Conservation (phyloP, 2,329 filamentous ascomycete genomes). For the Penicillium sp. region DNA sequence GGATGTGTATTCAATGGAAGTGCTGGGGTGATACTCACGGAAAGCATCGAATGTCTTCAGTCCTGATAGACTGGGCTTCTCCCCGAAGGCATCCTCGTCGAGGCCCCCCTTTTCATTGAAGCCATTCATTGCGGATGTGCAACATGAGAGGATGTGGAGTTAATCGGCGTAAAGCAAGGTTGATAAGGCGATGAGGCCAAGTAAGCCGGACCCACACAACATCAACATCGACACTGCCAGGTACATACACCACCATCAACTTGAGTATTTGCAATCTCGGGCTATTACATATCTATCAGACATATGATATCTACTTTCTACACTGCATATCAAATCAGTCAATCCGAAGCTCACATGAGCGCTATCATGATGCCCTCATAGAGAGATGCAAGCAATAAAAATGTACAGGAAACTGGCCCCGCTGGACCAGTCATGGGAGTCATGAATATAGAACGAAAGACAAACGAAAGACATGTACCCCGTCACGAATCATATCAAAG, state of each 20-base stretch:
- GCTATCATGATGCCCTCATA: conserved; percentile 17
- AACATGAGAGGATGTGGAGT: conserved; percentile 30
- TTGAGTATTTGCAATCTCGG: too few species aligned
- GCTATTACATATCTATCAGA: too few species aligned
- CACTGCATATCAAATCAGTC: not conserved
- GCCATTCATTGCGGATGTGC: conserved; percentile 69
- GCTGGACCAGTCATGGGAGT: conserved; percentile 15
- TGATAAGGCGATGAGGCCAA: conserved; percentile 35
- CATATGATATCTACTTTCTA: too few species aligned
- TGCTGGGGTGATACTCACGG: conserved; percentile 62
- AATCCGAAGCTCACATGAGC: conserved; percentile 24
- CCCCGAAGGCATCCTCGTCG: conserved; percentile 79
- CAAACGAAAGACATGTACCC: conserved; percentile 26
- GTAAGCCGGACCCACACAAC: conserved; percentile 20
- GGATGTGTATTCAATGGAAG: not conserved
- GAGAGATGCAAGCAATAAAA: conserved; percentile 30
- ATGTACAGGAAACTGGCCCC: conserved; percentile 22
- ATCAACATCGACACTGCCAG: not conserved
- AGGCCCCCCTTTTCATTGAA: conserved; percentile 68
- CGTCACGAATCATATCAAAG: conserved; percentile 24
- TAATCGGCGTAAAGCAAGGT: conserved; percentile 11
- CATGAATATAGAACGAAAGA: conserved; percentile 26
- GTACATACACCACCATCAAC: not conserved
- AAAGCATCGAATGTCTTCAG: conserved; percentile 95
- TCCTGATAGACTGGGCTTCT: conserved; percentile 62